Evolutionary conservation across 495 filamentous ascomycete genomes (phyloP), one percentile per base, ranked within the genome.

Genomic region (Penicillium canariense): DNA sequence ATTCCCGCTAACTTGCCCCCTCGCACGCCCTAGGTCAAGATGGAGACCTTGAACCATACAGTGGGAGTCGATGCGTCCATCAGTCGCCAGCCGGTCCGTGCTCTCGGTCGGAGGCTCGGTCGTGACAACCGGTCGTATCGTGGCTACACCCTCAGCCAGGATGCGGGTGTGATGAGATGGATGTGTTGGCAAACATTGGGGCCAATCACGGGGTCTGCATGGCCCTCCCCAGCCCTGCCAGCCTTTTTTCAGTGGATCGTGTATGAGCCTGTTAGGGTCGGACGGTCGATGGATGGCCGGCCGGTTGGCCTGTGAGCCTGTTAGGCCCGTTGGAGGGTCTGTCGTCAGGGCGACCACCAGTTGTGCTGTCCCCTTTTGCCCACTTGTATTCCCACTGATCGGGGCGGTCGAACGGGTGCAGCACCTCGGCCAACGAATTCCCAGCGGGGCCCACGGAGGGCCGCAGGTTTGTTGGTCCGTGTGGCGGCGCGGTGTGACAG

Each of bases 161-260:
- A 12, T 11, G 36, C 11, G 12, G 15, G 18, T 31, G 35, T 58
- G 56, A 61, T 61, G 62, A 58, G 53, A 61, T 60, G 61, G 60
- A 67, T 68, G 66, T 53, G 66, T 60, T 68, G 68, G 68, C 68
- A 69, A 62, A 12, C 6, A 31, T 34, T 17, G 27, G 62, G 50
- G 40, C 65, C 65, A 68, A 68, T 68, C 53, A 65, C 36, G 10
- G 30, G 10, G 38, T 18, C 48, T 59, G 52, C 59, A 27, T 38
- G 43, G 43, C 48, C 25, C 26, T 44, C 23, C 42, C 43, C 43
- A 45, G 27, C 38, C 38, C 38, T 40, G 38, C 9, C 10, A 5
- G 38, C 25, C 38, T 42, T 10, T 42, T 42, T 12, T 18, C 14
- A 42, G 10, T 42, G 22, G 12, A 22, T 42, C 20, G 22, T 12